Percentiles rank a stretch among this genome's conserved stretches.
Conservation (phyloP, 148 eudicot genomes). For the Bassia scoparia region DNA sequence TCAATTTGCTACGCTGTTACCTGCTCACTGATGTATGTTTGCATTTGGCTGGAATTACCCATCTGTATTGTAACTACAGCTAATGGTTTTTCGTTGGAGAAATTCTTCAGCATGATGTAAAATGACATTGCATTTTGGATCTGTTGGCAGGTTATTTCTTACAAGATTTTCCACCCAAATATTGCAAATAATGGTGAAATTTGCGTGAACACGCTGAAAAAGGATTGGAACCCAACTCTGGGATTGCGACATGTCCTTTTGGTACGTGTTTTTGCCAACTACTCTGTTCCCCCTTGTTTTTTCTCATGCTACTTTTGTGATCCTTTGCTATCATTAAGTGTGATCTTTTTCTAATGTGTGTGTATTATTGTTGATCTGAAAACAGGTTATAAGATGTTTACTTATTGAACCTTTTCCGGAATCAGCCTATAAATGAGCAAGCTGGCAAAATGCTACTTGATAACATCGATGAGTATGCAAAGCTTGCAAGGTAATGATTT, state of each 20-base stretch:
- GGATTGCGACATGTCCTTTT: constrained; percentile 86
- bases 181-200: constrained; percentile 83
- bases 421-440: constrained; percentile 91
- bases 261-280: constrained; percentile 31
- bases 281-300: not conserved
- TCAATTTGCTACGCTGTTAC: too few relatives aligned
- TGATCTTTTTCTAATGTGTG: not conserved
- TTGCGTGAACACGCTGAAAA: constrained; percentile 89
- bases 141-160: constrained; percentile 66
- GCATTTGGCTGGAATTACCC: too few relatives aligned
- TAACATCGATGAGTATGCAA: constrained; percentile 88
- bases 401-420: constrained; percentile 96
- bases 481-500: constrained; percentile 63
- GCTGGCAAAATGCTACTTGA: constrained; percentile 98
- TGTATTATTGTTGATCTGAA: constrained; percentile 6
- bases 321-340: not conserved
- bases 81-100: not conserved
- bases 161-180: constrained; percentile 96
- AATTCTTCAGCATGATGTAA: not conserved
- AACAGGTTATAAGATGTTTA: constrained; percentile 86
- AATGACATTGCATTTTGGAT: not conserved
- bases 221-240: constrained; percentile 91
- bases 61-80: not conserved
- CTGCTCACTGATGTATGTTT: too few relatives aligned
- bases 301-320: not conserved